Conservation (phyloP, 257 asterid genomes). For the Fraxinus pennsylvanica region DNA sequence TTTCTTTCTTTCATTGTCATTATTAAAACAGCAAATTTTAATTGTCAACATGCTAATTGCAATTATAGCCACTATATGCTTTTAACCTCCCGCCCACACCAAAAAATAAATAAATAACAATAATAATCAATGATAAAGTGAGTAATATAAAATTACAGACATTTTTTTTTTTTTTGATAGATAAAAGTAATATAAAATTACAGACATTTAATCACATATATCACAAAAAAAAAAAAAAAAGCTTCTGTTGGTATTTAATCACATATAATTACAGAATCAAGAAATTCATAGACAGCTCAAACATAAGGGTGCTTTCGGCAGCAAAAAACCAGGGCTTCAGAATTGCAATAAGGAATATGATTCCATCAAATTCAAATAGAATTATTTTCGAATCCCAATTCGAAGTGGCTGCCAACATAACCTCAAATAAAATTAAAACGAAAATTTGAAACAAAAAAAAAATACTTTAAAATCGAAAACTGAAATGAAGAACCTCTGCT, state of each 20-base stretch:
- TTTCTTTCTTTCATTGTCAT: not conserved
- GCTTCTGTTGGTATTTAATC: not conserved
- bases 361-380: not conserved
- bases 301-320: not conserved
- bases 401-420: conserved; percentile 15
- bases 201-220: not conserved
- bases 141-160: not conserved
- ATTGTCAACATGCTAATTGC: not conserved
- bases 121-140: not conserved
- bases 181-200: not conserved
- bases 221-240: not conserved
- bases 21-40: not conserved
- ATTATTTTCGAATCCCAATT: conserved; percentile 2
- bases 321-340: not conserved
- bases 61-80: not conserved
- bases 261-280: not conserved
- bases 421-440: not conserved
- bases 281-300: not conserved
- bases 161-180: too few species aligned
- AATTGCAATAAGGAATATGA: not conserved
- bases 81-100: not conserved
- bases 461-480: not conserved
- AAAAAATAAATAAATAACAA: too few species aligned
- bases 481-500: conserved; percentile 9
- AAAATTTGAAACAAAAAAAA: not conserved